Base-by-base conservation (phyloP, 2,329 filamentous ascomycete species). In the Cladophialophora carrionii region DNA sequence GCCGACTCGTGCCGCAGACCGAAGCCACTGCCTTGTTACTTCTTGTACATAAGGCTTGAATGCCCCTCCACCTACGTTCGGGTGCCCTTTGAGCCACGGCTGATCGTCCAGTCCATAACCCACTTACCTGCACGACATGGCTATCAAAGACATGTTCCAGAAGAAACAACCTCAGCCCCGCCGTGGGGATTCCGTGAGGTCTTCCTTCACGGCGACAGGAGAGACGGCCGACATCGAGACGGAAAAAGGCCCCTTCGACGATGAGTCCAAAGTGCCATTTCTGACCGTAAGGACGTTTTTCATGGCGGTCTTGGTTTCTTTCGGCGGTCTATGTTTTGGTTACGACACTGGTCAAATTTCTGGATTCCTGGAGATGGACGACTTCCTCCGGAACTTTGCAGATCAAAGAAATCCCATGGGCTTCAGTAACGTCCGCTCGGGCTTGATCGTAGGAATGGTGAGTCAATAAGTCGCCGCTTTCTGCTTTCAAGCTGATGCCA, bases 291-390 rank as follows among this genome's bases (percentile, higher is more conserved):
- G 77, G 5, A 78, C 79, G 0, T 75, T 79, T 65, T 73, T 78
- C 64, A 76, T 82, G 66, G 78, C 78, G 56, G 57, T 81, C 46
- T 74, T 80, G 62, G 79, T 80, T 49, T 81, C 79, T 5, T 81
- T 82, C 77, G 79, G 80, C 68, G 79, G 80, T 66, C 78, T 81
- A 70, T 77, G 81, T 63, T 81, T 81, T 69, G 78, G 79, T 68
- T 81, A 80, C 70, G 74, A 77, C 22, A 79, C 77, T 66, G 77
- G 77, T 77, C 73, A 65, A 72, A 66, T 67, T 78, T 81, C 73
- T 79, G 81, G 67, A 74, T 80, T 82, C 68, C 74, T 79, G 17
- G 77, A 76, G 53, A 82, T 82, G 80, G n/a, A 74, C 0, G 75
- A 82, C 69, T 82, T 82, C 71, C 73, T 78, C 52, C 57, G 69